Evolutionary conservation across 176 grass and related monocot species (phyloP), one percentile per base, ranked within the genome.

Genomic region (Triticum urartu): DNA sequence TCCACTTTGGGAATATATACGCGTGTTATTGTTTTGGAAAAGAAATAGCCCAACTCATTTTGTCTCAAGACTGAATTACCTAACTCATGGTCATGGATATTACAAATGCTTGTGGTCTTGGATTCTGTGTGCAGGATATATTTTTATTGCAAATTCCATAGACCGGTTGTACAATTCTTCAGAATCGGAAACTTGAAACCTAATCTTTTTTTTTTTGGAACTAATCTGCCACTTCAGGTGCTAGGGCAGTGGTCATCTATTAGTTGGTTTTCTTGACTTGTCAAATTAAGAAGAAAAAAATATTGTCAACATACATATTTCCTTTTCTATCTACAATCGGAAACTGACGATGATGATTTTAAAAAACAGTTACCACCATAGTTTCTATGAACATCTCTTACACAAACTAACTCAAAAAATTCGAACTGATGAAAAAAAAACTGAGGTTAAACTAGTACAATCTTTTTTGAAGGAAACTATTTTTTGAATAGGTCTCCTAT

Each of bases 1-100:
- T 91, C 35, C 85, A 87, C 17, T 75, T 91, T 74, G 17, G 17
- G 62, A 11, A 83, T 80, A 30, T 18, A 54, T 32, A 32, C 3
- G 50, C 0, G 4, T 4, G 25, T 18, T 59, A 66, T 18, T 68
- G 8, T 47, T 14, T 48, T 28, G 2, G 6, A 3, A 30, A 70
- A 30, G 0, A 11, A 45, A 72, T 68, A 9, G 35, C 81, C 77
- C n/a, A 88, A 56, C 45, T 62, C 50, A 18, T 32, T 86, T 61
- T 69, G 20, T 12, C 22, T 11, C 21, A 3, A 15, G 61, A 28
- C 50, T 5, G 0, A 65, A 73, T 64, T 40, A 12, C 2, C 54
- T 59, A 59, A 7, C 54, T 36, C 34, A 20, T 34, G 68, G 9
- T 20, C 14, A 17, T 17, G 22, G 36, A 74, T 40, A 72, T 32